Conservation (phyloP, 2,329 filamentous ascomycete genomes). For the Aspergillus sp. region DNA sequence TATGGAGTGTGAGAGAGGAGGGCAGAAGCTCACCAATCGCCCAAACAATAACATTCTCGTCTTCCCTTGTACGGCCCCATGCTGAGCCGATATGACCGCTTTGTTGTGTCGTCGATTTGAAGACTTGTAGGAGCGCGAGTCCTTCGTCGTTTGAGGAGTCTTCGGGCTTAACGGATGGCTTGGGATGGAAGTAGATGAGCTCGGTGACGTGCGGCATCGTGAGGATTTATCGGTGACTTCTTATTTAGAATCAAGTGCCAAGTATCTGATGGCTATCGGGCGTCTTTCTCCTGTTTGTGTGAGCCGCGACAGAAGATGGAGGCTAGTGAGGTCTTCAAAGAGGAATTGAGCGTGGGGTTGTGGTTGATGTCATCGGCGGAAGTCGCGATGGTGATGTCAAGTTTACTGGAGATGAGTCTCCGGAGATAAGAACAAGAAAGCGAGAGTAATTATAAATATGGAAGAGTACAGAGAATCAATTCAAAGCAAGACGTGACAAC, state of each 20-base stretch:
- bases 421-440: neutral
- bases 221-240: neutral
- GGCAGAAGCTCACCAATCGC: slow-evolving; percentile 35
- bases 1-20: neutral
- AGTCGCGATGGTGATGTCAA: slow-evolving; percentile 11
- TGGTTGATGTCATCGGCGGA: slow-evolving; percentile 11
- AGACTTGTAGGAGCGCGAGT: slow-evolving; percentile 32
- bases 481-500: slow-evolving; percentile 2
- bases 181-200: slow-evolving; percentile 44
- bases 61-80: slow-evolving; percentile 45
- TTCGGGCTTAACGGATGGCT: slow-evolving; percentile 43
- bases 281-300: neutral
- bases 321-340: neutral
- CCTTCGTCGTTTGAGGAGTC: slow-evolving; percentile 40
- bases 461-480: slow-evolving; percentile 14
- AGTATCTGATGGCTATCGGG: neutral
- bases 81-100: slow-evolving; percentile 40
- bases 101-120: slow-evolving; percentile 36
- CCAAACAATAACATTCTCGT: slow-evolving; percentile 43
- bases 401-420: neutral
- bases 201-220: slow-evolving; percentile 38
- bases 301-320: neutral
- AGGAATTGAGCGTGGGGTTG: slow-evolving; percentile 1
- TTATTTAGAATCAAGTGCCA: neutral
- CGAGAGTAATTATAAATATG: slow-evolving; percentile 6